Evolutionary conservation across 306 rosid species (phyloP), one percentile per base, ranked within the genome.

Genomic region (Cajanus cajan): DNA sequence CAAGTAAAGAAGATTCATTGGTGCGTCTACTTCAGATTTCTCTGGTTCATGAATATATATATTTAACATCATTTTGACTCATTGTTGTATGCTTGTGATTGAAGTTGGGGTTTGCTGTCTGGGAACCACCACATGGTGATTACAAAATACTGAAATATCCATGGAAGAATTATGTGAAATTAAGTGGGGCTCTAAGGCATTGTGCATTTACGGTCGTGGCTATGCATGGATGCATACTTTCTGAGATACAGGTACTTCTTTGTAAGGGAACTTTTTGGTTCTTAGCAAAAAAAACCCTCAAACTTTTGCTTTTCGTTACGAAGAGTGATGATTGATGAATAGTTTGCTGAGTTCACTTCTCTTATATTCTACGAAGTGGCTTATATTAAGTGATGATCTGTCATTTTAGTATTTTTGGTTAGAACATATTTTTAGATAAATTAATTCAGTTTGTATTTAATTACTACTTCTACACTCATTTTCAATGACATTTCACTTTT

Each of bases 71-170:
- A 65, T 67, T 72, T 33, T 50, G 41, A 70, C 80, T 77, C 51
- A 22, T 83, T 83, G 36, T 44, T 61, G 58, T 15, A 0, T 67
- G 21, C 28, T 79, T 19, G 68, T 80, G 69, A 67, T 59, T 89
- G 78, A 70, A 95, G 98, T 48, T 95, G 90, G 96, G 96, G 71
- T 95, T 95, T 73, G 98, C 98, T 71, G 91, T 91, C 54, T 95
- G 98, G 98, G 98, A 95, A 79, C 98, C 98, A 59, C 98, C 98
- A 41, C 98, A 95, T 77, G 98, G 98, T 66, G 94, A 80, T 33
- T 95, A 88, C 80, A 93, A 81, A 78, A 88, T 80, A 93, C 77
- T 89, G 31, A 86, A 16, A 24, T 95, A 95, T 80, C 99, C 98
- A 14, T 93, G 99, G 99, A 92, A 87, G 87, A 90, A 87, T 82